phyloP scores from a whole-genome alignment of 257 asterid species.

The Cruciata laevipes region DNA sequence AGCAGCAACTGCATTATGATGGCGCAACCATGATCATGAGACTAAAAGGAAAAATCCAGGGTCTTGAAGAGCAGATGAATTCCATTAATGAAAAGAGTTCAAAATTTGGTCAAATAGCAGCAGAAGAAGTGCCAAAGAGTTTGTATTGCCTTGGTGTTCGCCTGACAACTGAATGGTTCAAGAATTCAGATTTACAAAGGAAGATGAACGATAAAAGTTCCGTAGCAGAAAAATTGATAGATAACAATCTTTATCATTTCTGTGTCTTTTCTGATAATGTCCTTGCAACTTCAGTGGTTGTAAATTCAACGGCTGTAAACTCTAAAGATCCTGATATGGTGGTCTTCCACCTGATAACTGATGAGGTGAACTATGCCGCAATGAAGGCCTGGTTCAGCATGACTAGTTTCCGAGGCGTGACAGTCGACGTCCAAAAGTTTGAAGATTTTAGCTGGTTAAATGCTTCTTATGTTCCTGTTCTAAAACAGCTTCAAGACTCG shows the following conservation, averaged over 20 bases:
- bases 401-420: slow-evolving; percentile 37
- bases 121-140: slow-evolving; percentile 46
- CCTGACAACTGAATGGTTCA: slow-evolving; percentile 41
- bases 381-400: slow-evolving; percentile 48
- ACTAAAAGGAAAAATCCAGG: slow-evolving; percentile 40
- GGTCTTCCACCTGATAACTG: slow-evolving; percentile 40
- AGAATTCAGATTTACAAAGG: slow-evolving; percentile 24
- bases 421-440: slow-evolving; percentile 35
- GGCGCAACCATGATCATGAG: slow-evolving; percentile 45
- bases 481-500: slow-evolving; percentile 42
- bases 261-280: slow-evolving; percentile 47
- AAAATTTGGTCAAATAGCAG: slow-evolving; percentile 42
- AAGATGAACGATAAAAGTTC: slow-evolving; percentile 19
- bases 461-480: slow-evolving; percentile 40
- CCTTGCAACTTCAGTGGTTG: slow-evolving; percentile 42
- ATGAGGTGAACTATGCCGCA: slow-evolving; percentile 43
- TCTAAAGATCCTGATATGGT: slow-evolving; percentile 31
- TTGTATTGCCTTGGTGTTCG: slow-evolving; percentile 41
- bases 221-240: slow-evolving; percentile 24
- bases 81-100: slow-evolving; percentile 40
- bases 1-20: slow-evolving; percentile 41
- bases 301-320: slow-evolving; percentile 37
- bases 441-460: slow-evolving; percentile 43
- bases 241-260: slow-evolving; percentile 34
- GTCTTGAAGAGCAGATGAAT: slow-evolving; percentile 40